Percentiles rank a stretch among this genome's conserved stretches.
These are phyloP conservation scores for Magnusiomyces tetraspermus DNA, from an alignment of 1,139 yeast genomes.

Conservation along the genomic window DNA sequence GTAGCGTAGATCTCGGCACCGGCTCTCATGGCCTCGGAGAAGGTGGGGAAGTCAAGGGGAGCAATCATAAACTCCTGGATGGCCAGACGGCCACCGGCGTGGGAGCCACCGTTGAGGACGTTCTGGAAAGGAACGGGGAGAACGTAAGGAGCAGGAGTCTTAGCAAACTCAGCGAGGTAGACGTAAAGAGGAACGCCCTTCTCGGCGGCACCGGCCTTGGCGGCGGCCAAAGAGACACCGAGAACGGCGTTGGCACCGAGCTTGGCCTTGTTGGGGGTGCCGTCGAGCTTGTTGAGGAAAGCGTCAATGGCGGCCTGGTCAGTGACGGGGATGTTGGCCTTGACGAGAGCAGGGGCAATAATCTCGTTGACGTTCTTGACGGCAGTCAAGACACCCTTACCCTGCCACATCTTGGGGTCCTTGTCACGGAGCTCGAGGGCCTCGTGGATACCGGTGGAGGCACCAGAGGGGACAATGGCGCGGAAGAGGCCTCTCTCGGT, in stretches of 20 bases:
- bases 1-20: slow-evolving; percentile 96
- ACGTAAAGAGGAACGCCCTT: slow-evolving; percentile 77
- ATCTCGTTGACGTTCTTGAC: slow-evolving; percentile 81
- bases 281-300: slow-evolving; percentile 70
- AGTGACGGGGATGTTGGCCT: slow-evolving; percentile 62
- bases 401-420: slow-evolving; percentile 88
- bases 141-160: slow-evolving; percentile 61
- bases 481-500: slow-evolving; percentile 84
- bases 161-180: slow-evolving; percentile 69
- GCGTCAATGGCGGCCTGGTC: slow-evolving; percentile 75
- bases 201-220: slow-evolving; percentile 93
- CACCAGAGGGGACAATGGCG: slow-evolving; percentile 94
- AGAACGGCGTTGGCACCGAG: slow-evolving; percentile 93
- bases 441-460: slow-evolving; percentile 92
- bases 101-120: slow-evolving; percentile 97
- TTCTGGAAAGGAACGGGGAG: slow-evolving; percentile 96
- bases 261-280: slow-evolving; percentile 89
- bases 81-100: slow-evolving; percentile 98
- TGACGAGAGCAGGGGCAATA: slow-evolving; percentile 80
- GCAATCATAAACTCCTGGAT: slow-evolving; percentile 99
- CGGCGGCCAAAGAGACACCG: slow-evolving; percentile 88
- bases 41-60: slow-evolving; percentile 77
- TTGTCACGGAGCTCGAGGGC: slow-evolving; percentile 94
- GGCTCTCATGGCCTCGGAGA: slow-evolving; percentile 88
- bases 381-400: slow-evolving; percentile 92